Evolutionary conservation across 345 rosid species (phyloP).

Genomic region (Arabis hirsuta): DNA sequence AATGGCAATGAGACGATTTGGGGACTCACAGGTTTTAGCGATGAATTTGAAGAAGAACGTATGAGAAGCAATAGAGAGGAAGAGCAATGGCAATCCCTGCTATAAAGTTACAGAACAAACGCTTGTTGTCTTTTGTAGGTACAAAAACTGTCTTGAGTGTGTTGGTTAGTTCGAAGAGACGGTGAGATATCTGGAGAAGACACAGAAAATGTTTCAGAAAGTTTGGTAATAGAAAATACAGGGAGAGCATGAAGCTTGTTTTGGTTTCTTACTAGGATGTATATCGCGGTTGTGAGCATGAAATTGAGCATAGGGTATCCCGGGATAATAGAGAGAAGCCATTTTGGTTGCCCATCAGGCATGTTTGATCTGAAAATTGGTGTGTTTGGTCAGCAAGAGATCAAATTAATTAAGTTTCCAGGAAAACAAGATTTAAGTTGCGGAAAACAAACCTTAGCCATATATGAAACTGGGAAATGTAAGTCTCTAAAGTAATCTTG

Average conservation of each 20-base stretch:
- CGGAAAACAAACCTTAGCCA: slow-evolving; percentile 83
- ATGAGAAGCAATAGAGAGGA: slow-evolving; percentile 62
- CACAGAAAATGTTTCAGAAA: slow-evolving; percentile 25
- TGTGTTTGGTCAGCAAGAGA: slow-evolving; percentile 3
- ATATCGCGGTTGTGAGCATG: slow-evolving; percentile 92
- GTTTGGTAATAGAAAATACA: neutral
- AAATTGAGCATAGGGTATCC: slow-evolving; percentile 90
- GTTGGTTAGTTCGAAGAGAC: slow-evolving; percentile 83
- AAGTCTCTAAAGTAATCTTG: slow-evolving; percentile 89
- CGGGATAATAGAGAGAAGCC: slow-evolving; percentile 94
- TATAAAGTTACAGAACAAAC: slow-evolving; percentile 62
- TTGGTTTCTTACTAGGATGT: slow-evolving; percentile 64
- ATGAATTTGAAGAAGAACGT: slow-evolving; percentile 82
- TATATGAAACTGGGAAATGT: slow-evolving; percentile 95
- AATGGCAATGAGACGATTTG: slow-evolving; percentile 22
- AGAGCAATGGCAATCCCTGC: slow-evolving; percentile 69
- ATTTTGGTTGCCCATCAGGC: slow-evolving; percentile 96
- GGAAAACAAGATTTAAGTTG: slow-evolving; percentile 9
- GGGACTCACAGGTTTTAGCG: slow-evolving; percentile 58
- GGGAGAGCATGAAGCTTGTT: neutral
- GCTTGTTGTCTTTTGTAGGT: slow-evolving; percentile 74
- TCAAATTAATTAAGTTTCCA: neutral
- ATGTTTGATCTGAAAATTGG: slow-evolving; percentile 62
- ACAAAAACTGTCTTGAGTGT: slow-evolving; percentile 70
- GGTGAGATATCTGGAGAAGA: slow-evolving; percentile 70